Conservation (phyloP, 139 green algal species). For the Zygnema circumcarinatum region DNA sequence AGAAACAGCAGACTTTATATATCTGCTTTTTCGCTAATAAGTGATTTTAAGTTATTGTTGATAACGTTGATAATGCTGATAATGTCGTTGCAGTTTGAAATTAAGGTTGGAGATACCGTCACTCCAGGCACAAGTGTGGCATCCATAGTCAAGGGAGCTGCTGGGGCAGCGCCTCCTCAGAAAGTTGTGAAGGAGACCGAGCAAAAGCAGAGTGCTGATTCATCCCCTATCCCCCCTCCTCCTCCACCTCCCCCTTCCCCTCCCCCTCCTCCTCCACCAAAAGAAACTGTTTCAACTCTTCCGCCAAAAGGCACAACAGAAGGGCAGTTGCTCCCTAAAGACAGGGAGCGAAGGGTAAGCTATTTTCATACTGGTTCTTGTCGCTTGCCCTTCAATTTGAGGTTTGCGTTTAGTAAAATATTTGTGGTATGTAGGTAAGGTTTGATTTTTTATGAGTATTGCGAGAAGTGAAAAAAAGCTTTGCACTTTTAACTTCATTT, state of each 20-base stretch:
- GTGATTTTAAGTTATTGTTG: too few species aligned
- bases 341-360: slow-evolving; percentile 53
- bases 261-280: slow-evolving; percentile 31
- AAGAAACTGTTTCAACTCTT: neutral
- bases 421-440: too few species aligned
- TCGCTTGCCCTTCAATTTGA: too few species aligned
- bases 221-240: slow-evolving; percentile 19
- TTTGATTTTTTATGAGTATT: too few species aligned
- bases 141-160: slow-evolving; percentile 69
- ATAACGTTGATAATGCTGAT: too few species aligned
- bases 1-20: too few species aligned
- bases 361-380: too few species aligned
- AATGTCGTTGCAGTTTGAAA: slow-evolving; percentile 49
- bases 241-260: slow-evolving; percentile 45
- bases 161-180: neutral
- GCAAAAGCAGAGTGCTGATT: neutral
- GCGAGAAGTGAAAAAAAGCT: too few species aligned
- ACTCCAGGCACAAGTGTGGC: slow-evolving; percentile 84
- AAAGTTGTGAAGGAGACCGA: slow-evolving; percentile 1
- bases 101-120: slow-evolving; percentile 86
- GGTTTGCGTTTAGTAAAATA: too few species aligned
- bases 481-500: too few species aligned
- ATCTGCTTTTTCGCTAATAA: too few species aligned
- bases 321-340: slow-evolving; percentile 10
- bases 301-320: neutral